These are phyloP conservation scores for Pezicula rhizophila DNA, from an alignment of 2,329 filamentous ascomycete genomes.

Conservation along the genomic window DNA sequence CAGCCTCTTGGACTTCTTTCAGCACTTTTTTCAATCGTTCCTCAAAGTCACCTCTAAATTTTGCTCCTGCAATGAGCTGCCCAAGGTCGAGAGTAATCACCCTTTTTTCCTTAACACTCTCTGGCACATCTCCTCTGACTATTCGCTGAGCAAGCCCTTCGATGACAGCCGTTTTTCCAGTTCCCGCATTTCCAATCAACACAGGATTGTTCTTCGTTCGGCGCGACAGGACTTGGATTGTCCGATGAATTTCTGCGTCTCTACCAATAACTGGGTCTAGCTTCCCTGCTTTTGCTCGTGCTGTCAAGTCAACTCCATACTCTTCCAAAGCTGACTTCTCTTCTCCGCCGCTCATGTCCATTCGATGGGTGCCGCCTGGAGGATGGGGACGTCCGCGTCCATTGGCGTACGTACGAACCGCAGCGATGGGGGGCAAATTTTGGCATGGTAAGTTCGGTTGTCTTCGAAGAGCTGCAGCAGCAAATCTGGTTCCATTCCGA, in stretches of 20 bases:
- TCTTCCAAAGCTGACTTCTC: conserved; percentile 87
- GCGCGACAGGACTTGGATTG: conserved; percentile 87
- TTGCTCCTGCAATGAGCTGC: conserved; percentile 89
- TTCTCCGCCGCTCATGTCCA: conserved; percentile 72
- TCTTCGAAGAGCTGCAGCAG: conserved; percentile 7
- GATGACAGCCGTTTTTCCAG: conserved; percentile 88
- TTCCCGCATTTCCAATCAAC: conserved; percentile 77
- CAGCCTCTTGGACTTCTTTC: conserved; percentile 82
- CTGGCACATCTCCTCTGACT: conserved; percentile 85
- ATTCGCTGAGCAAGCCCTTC: conserved; percentile 89
- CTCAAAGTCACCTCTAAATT: conserved; percentile 94
- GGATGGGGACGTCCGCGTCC: conserved; percentile 74
- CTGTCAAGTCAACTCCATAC: conserved; percentile 86
- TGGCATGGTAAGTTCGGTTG: conserved; percentile 11
- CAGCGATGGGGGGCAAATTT: conserved; percentile 32
- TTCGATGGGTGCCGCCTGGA: conserved; percentile 86
- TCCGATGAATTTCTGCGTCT: conserved; percentile 85
- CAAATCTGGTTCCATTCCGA: conserved; percentile 7
- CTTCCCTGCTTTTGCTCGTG: conserved; percentile 77
- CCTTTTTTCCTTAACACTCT: conserved; percentile 90
- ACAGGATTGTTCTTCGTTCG: conserved; percentile 88
- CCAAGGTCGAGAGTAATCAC: conserved; percentile 86
- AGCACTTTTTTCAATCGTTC: conserved; percentile 87
- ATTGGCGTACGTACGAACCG: conserved; percentile 54
- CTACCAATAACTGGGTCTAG: conserved; percentile 93